Conservation (phyloP, 148 eudicot species). For the Amaranthus cruentus region DNA sequence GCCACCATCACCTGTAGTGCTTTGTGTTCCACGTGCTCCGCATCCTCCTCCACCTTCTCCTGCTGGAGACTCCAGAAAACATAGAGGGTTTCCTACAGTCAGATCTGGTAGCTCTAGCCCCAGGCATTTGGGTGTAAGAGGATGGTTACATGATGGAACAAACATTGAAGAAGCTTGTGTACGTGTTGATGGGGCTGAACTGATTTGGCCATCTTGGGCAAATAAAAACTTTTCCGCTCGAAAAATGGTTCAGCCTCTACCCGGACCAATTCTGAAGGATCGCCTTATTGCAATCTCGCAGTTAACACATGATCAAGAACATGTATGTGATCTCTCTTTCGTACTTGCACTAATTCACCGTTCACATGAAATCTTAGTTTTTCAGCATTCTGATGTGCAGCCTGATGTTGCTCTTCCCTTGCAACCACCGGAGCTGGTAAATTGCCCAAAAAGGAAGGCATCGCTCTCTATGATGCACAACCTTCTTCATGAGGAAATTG, state of each 20-base stretch:
- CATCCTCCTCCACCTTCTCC: slow-evolving; percentile 94
- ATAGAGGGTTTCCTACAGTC: slow-evolving; percentile 86
- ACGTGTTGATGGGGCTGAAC: slow-evolving; percentile 81
- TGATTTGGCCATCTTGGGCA: slow-evolving; percentile 93
- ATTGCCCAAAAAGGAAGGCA: slow-evolving; percentile 46
- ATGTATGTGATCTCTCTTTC: slow-evolving; percentile 42
- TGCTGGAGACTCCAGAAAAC: slow-evolving; percentile 75
- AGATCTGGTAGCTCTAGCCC: slow-evolving; percentile 99
- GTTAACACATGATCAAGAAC: slow-evolving; percentile 89
- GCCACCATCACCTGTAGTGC: slow-evolving; percentile 99
- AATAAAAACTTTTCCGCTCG: slow-evolving; percentile 64
- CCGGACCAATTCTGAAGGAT: slow-evolving; percentile 86
- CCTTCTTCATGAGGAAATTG: slow-evolving; percentile 90
- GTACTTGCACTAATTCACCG: slow-evolving; percentile 12
- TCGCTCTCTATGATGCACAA: slow-evolving; percentile 64
- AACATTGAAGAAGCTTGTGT: slow-evolving; percentile 75
- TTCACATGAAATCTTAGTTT: neutral
- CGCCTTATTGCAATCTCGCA: slow-evolving; percentile 85
- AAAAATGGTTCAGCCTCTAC: slow-evolving; percentile 68
- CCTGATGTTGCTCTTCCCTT: slow-evolving; percentile 84
- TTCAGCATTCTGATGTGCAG: slow-evolving; percentile 39
- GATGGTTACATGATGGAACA: slow-evolving; percentile 76
- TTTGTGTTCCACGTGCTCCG: slow-evolving; percentile 94
- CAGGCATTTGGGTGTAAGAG: slow-evolving; percentile 88
- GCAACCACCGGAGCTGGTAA: slow-evolving; percentile 66